Conservation (phyloP, 139 green algal species). For the Picochlorum sp. region DNA sequence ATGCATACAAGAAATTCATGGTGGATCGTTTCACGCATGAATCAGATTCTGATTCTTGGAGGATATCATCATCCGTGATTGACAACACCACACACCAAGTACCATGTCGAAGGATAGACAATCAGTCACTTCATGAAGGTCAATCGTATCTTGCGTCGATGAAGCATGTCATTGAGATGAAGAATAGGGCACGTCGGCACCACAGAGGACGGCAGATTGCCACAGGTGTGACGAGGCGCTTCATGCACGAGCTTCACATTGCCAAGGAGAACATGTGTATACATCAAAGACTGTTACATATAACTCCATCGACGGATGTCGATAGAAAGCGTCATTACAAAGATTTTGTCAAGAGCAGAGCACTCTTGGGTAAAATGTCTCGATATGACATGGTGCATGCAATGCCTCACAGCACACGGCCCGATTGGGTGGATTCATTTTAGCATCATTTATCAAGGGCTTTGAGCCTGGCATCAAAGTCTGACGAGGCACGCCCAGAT, state of each 20-base stretch:
- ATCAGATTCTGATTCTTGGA: no score
- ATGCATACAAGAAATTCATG: no score
- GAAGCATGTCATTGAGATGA: no score
- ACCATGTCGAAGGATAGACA: no score
- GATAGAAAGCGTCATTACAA: not conserved
- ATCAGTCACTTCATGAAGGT: no score
- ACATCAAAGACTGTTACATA: no score
- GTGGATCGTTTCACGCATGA: no score
- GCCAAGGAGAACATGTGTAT: slow-evolving; percentile 18
- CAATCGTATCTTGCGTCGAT: no score
- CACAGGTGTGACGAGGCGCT: slow-evolving; percentile 3
- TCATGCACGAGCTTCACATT: not conserved
- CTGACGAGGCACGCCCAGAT: not conserved
- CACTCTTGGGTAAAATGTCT: slow-evolving; percentile 9
- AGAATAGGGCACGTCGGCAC: no score
- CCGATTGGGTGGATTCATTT: not conserved
- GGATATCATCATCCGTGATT: no score
- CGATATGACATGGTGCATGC: not conserved
- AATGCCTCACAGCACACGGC: not conserved
- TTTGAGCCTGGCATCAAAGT: slow-evolving; percentile 10
- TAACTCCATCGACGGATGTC: slow-evolving; percentile 2
- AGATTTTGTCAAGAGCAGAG: slow-evolving; percentile 3
- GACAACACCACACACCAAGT: no score
- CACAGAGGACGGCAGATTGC: not conserved
- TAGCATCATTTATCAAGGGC: not conserved